Evolutionary conservation across 2,329 filamentous ascomycete species (phyloP), one percentile per base, ranked within the genome.

Genomic region (Pyrenophora tritici-repentis): DNA sequence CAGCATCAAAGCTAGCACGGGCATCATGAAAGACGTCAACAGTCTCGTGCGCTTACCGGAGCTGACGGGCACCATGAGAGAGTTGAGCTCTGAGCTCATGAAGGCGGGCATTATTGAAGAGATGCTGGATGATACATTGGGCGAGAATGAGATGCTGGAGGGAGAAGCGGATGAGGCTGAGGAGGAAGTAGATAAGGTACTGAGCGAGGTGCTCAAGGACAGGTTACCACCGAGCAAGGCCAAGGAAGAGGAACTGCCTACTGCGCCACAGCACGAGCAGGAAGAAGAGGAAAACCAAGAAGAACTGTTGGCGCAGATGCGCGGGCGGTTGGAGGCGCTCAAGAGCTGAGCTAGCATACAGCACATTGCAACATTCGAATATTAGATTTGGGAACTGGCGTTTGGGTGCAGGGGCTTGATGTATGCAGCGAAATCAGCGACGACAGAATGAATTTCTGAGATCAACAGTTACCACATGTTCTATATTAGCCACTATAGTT

Each of bases 21-120:
- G 90, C 37, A 92, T 99, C 63, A 97, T 99, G 94, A 93, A 92
- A 76, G 91, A 97, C 72, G 91, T 99, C 53, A 97, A 97, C 74
- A 83, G 82, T 13, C 80, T 97, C 20, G 86, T 97, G 42, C 82
- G 87, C 22, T 76, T 99, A 63, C 94, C 94, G 9, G 89, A 96
- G 77, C 79, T 97, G 55, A 90, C 88, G 16, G 86, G 84, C 12
- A 97, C 92, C 7, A 97, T 97, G 93, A 82, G 86, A 57, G 90
- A 96, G 73, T 79, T 97, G 42, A 88, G 87, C 65, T 82, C 87
- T 50, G 94, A 97, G 80, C 77, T 97, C 61, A 89, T 96, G 74
- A 95, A 91, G 78, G 93, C 94, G 2, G 94, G 93, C 13, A 93
- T 99, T 43, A 96, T 97, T 54, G 93, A 97, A 79, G 94, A 99